These are phyloP conservation scores for Naematelia encephala DNA, from an alignment of 768 basidiomycete species.

Conservation along the genomic window DNA sequence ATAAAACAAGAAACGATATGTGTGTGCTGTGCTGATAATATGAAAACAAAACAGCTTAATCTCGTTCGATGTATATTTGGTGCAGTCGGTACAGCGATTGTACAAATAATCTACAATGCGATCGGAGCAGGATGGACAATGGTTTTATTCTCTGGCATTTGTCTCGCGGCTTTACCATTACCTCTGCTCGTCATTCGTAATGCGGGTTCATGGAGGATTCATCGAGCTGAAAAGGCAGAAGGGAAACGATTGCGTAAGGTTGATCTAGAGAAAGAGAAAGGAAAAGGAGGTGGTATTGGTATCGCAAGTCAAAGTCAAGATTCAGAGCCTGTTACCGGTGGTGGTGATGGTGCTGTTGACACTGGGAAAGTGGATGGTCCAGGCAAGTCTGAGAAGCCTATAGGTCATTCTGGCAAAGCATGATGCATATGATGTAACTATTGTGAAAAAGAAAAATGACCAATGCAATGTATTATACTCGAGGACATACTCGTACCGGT, in stretches of 20 bases:
- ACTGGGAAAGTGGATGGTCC: too few relatives aligned
- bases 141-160: slow-evolving; percentile 39
- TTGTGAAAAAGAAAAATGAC: too few relatives aligned
- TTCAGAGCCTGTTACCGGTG: too few relatives aligned
- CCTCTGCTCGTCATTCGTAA: slow-evolving; percentile 28
- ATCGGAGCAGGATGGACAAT: slow-evolving; percentile 47
- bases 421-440: too few relatives aligned
- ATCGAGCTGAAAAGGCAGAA: background rate
- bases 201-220: slow-evolving; percentile 30
- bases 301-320: too few relatives aligned
- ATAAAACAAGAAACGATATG: background rate
- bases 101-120: slow-evolving; percentile 35
- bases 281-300: too few relatives aligned
- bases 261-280: background rate
- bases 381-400: too few relatives aligned
- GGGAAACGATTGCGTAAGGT: background rate
- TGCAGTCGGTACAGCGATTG: slow-evolving; percentile 40
- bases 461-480: too few relatives aligned
- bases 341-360: too few relatives aligned
- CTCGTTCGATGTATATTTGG: slow-evolving; percentile 47
- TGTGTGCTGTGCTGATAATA: too few relatives aligned
- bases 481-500: too few relatives aligned
- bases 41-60: slow-evolving; percentile 45
- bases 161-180: slow-evolving; percentile 29
- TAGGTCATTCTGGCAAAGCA: too few relatives aligned